Evolutionary conservation across 805 yeast species (phyloP).

Genomic region (Saturnispora serradocipensis): DNA sequence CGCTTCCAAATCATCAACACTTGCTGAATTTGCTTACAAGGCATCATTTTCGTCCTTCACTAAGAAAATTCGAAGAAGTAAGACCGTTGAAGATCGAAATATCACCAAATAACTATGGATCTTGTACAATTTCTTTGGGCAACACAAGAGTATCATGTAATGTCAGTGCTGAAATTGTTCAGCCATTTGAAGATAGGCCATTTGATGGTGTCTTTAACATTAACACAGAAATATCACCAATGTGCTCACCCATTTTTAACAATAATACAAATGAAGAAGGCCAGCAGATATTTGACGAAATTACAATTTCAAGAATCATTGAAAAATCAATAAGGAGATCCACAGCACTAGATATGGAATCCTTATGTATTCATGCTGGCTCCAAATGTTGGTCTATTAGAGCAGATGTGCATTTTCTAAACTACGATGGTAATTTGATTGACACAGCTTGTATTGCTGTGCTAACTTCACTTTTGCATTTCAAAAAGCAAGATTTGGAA

Average conservation of each 20-base stretch:
- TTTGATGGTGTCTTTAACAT: slow-evolving; percentile 86
- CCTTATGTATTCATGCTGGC: slow-evolving; percentile 85
- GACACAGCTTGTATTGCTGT: slow-evolving; percentile 90
- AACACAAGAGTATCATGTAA: slow-evolving; percentile 62
- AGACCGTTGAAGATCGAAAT: slow-evolving; percentile 26
- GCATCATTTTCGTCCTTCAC: slow-evolving; percentile 10
- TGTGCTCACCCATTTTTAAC: slow-evolving; percentile 73
- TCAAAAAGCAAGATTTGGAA: slow-evolving; percentile 73
- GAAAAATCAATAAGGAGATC: slow-evolving; percentile 90
- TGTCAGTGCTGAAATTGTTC: slow-evolving; percentile 64
- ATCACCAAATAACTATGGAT: slow-evolving; percentile 55
- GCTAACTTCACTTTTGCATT: slow-evolving; percentile 77
- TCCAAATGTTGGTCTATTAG: slow-evolving; percentile 83
- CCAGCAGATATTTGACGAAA: slow-evolving; percentile 43
- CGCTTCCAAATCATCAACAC: slow-evolving; percentile 9
- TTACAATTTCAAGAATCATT: slow-evolving; percentile 67
- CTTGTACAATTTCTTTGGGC: slow-evolving; percentile 71
- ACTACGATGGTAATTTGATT: slow-evolving; percentile 87
- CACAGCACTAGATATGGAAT: slow-evolving; percentile 84
- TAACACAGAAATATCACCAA: slow-evolving; percentile 77
- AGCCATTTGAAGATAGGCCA: slow-evolving; percentile 85
- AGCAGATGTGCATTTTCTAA: slow-evolving; percentile 82
- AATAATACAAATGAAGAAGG: neutral
- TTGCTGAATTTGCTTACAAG: slow-evolving; percentile 4
- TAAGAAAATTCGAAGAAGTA: slow-evolving; percentile 10